phyloP scores from a whole-genome alignment of 768 basidiomycete genomes.

The Sarcodon aspratus region DNA sequence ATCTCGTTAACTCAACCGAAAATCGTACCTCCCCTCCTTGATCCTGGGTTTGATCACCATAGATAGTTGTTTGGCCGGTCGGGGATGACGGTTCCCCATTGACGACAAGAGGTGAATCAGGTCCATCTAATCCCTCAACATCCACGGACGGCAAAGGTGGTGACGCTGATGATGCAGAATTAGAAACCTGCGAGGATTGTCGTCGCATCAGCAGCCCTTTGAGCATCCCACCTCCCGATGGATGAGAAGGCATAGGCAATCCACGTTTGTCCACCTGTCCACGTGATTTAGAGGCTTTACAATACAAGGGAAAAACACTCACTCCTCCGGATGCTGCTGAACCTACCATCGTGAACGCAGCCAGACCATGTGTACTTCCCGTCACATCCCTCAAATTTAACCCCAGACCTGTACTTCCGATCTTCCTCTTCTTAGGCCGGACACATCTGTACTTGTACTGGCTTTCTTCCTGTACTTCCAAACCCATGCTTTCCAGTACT shows the following conservation, averaged over 20 bases:
- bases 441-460: slow-evolving; percentile 88
- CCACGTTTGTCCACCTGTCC: slow-evolving; percentile 81
- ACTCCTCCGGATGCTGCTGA: slow-evolving; percentile 84
- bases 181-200: slow-evolving; percentile 75
- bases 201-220: slow-evolving; percentile 83
- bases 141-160: slow-evolving; percentile 6
- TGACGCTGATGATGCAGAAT: slow-evolving; percentile 13
- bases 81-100: slow-evolving; percentile 10
- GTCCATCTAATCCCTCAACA: slow-evolving; percentile 12
- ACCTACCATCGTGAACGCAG: slow-evolving; percentile 69
- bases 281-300: too few species aligned
- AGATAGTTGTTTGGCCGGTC: slow-evolving; percentile 43
- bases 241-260: slow-evolving; percentile 70
- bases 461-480: slow-evolving; percentile 79
- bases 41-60: slow-evolving; percentile 75
- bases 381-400: slow-evolving; percentile 32
- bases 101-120: slow-evolving; percentile 7
- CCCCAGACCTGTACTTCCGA: slow-evolving; percentile 20
- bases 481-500: slow-evolving; percentile 80
- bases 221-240: slow-evolving; percentile 63
- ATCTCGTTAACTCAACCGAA: slow-evolving; percentile 84
- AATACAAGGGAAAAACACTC: slow-evolving; percentile 19
- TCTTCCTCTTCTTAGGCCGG: slow-evolving; percentile 63
- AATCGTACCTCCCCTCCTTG: slow-evolving; percentile 95
- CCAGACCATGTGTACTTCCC: slow-evolving; percentile 32